Evolutionary conservation across 805 yeast species (phyloP), one percentile per base, ranked within the genome.

Genomic region (Danielia reshetovae): DNA sequence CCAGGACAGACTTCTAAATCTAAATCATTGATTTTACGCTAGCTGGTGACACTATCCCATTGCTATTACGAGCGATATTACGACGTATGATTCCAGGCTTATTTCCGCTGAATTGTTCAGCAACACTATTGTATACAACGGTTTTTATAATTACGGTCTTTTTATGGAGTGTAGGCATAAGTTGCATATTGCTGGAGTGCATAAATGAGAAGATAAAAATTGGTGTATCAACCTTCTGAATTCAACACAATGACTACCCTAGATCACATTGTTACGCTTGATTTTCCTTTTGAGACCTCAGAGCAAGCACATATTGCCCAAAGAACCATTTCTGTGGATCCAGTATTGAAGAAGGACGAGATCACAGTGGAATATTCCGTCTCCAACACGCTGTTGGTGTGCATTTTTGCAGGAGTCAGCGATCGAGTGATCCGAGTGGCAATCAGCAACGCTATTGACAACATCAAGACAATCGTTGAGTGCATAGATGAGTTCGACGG

Each of bases 371-470:
- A 45, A 1, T 78, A 77, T 42, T 29, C 51, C 5, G 52, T 60
- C 0, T 52, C 61, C 3, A 72, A 55, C 2, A 49, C 45, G 13
- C 42, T 40, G 0, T 62, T 86, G 26, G 39, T 54, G 2, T 72
- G 79, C 18, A 42, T 49, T 1, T 84, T 85, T 45, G 55, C 62
- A 6, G 86, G 87, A 2, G 66, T 68, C 0, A 79, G 85, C 32
- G 94, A 84, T 45, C 65, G 96, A 28, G 79, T 79, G 5, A 71
- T 88, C 33, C 66, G 97, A 42, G 95, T 87, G 5, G 94, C 94
- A 7, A 85, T 84, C 13, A 86, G 87, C 57, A 82, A 81, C 44
- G 74, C 84, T 12, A 65, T 89, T 36, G 96, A 87, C 52, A 81
- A 80, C 42, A 56, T 86, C 36, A 81, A 81, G 50, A 79, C 93